phyloP scores from a whole-genome alignment of 2,329 filamentous ascomycete genomes.

The Dryadomyces quercivorus region DNA sequence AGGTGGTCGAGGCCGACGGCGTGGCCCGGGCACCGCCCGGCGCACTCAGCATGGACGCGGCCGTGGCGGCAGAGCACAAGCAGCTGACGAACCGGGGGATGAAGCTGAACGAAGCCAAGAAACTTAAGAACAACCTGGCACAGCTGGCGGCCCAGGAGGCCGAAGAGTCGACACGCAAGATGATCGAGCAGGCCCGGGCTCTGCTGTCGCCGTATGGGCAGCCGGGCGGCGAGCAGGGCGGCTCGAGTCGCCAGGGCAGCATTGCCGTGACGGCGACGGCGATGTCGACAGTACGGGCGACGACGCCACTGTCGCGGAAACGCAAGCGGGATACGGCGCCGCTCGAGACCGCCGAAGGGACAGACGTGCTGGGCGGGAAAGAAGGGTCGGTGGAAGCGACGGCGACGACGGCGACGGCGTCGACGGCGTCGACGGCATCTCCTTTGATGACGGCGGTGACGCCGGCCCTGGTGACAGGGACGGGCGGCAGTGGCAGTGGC shows the following conservation, averaged over 20 bases:
- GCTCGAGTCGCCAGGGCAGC: neutral
- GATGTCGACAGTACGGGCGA: no score
- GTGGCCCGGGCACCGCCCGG: slow-evolving; percentile 43
- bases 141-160: slow-evolving; percentile 51
- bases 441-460: neutral
- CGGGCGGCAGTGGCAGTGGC: slow-evolving; percentile 2
- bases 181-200: slow-evolving; percentile 17
- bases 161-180: slow-evolving; percentile 22
- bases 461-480: no score
- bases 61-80: slow-evolving; percentile 46
- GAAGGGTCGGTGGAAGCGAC: neutral
- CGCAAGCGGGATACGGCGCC: slow-evolving; percentile 20
- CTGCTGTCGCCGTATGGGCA: neutral
- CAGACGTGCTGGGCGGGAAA: neutral
- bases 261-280: no score
- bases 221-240: neutral
- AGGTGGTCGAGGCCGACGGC: slow-evolving; percentile 35
- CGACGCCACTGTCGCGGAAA: slow-evolving; percentile 13
- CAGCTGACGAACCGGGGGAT: slow-evolving; percentile 60
- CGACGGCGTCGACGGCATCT: neutral
- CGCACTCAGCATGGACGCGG: slow-evolving; percentile 42
- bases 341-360: neutral
- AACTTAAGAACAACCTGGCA: slow-evolving; percentile 52
- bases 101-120: slow-evolving; percentile 69
- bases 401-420: neutral